Evolutionary conservation across 805 yeast genomes (phyloP), one percentile per base, ranked within the genome.

Genomic region (Suhomyces emberorum): DNA sequence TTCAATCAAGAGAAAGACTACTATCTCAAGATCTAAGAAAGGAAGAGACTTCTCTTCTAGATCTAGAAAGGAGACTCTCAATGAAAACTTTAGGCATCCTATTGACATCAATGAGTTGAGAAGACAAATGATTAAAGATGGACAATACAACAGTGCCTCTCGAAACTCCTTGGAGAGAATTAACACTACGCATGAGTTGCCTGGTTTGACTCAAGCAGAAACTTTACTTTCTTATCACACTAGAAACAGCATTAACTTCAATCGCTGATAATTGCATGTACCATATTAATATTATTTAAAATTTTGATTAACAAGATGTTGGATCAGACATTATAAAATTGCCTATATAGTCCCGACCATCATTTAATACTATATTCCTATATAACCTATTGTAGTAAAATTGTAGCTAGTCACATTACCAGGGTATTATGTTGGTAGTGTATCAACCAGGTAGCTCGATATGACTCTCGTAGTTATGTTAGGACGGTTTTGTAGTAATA

Each of bases 121-220:
- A 35, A 38, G 43, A 21, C 67, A 65, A 39, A 69, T 69, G 73
- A 51, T 63, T 31, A 44, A 45, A 24, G 46, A 47, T 11, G 73
- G 73, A 8, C 70, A 67, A 42, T 61, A 59, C 36, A 51, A 52
- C 28, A 51, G 63, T 10, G 54, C 62, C n/a, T 52, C 56, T 2
- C 43, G 65, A 32, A 54, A 49, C 31, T 67, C 72, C 2, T 54
- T 71, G 33, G 64, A 64, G 15, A 54, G 74, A 44, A 58, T 71
- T 21, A 50, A 57, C 28, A 66, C 77, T 4, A 61, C 74, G 4
- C 76, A 70, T 39, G 72, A 69, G 18, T 51, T 72, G 27, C 76
- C 76, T 0, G 78, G 78, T 7, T 57, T 72, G 34, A 65, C 74
- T 2, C 72, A 69, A 38, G 77, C 77, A 6, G 75, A 70, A 47